These are phyloP conservation scores for Lactarius pseudohatsudake DNA, from an alignment of 768 basidiomycete species.

Conservation along the genomic window DNA sequence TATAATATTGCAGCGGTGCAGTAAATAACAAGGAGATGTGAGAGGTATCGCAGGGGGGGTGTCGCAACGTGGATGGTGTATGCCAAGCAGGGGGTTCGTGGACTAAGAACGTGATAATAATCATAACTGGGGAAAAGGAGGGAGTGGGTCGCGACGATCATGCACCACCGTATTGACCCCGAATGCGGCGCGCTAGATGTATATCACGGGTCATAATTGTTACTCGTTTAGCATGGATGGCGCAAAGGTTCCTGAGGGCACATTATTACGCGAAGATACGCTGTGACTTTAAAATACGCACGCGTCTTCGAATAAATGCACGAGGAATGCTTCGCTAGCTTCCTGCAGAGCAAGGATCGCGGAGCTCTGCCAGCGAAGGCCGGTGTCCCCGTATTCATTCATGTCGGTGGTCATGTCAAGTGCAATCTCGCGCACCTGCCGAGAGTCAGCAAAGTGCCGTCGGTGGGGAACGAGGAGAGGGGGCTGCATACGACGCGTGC, in stretches of 20 bases:
- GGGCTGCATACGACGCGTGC: slow-evolving; percentile 74
- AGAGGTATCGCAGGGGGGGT: slow-evolving; percentile 26
- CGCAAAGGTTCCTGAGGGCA: slow-evolving; percentile 78
- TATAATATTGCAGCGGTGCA: slow-evolving; percentile 21
- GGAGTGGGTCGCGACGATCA: slow-evolving; percentile 34
- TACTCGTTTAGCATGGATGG: slow-evolving; percentile 96
- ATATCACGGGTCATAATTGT: slow-evolving; percentile 98
- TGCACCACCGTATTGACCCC: slow-evolving; percentile 79
- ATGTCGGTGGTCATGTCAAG: slow-evolving; percentile 83
- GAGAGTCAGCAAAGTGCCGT: background rate
- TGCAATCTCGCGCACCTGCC: slow-evolving; percentile 92
- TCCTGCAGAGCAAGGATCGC: slow-evolving; percentile 94
- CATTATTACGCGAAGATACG: slow-evolving; percentile 11
- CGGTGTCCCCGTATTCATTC: slow-evolving; percentile 56
- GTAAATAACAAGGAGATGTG: slow-evolving; percentile 15
- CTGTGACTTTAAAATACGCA: slow-evolving; percentile 49
- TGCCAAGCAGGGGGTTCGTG: slow-evolving; percentile 16
- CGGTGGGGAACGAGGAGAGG: background rate
- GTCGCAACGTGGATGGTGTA: slow-evolving; percentile 21
- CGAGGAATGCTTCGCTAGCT: slow-evolving; percentile 91
- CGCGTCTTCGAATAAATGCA: slow-evolving; percentile 98
- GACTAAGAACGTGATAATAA: slow-evolving; percentile 2
- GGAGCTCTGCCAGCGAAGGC: slow-evolving; percentile 92
- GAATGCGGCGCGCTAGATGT: slow-evolving; percentile 92
- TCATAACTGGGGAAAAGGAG: background rate